Conservation (phyloP, 345 rosid species). For the Viola odorata region DNA sequence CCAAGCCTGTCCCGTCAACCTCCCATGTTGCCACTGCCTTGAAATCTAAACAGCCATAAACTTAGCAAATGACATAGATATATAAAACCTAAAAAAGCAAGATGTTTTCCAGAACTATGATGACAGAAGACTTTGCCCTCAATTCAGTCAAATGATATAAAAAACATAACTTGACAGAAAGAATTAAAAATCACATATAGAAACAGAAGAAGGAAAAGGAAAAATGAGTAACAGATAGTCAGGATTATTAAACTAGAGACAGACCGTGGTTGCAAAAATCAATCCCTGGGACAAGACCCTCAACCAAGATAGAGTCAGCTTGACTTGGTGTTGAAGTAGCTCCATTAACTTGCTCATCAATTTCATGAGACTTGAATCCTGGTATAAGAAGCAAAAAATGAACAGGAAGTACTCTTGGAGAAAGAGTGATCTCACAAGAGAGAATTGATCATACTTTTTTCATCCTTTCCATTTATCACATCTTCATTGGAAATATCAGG, state of each 20-base stretch:
- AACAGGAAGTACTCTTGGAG: neutral
- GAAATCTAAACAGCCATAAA: conserved; percentile 39
- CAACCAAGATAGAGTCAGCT: conserved; percentile 78
- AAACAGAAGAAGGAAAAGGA: too few species aligned
- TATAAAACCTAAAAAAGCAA: neutral
- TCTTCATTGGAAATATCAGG: conserved; percentile 18
- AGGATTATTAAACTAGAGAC: conserved; percentile 15
- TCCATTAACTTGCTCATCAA: conserved; percentile 26
- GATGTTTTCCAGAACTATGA: neutral
- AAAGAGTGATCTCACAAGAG: conserved; percentile 1
- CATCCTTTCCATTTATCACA: conserved; percentile 12
- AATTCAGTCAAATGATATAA: too few species aligned
- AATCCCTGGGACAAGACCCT: conserved; percentile 96
- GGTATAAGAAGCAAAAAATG: conserved; percentile 17
- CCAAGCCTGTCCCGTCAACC: conserved; percentile 73
- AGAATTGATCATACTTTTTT: conserved; percentile 32
- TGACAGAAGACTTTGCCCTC: neutral
- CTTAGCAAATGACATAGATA: neutral
- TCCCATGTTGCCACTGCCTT: conserved; percentile 96
- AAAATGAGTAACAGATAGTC: neutral
- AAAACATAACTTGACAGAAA: too few species aligned
- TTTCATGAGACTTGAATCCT: conserved; percentile 25
- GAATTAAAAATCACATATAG: too few species aligned
- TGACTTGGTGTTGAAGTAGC: conserved; percentile 28
- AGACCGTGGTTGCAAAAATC: conserved; percentile 97